These are phyloP conservation scores for Cutaneotrichosporon sp. DNA, from an alignment of 1,284 basidiomycete genomes.

Conservation along the genomic window DNA sequence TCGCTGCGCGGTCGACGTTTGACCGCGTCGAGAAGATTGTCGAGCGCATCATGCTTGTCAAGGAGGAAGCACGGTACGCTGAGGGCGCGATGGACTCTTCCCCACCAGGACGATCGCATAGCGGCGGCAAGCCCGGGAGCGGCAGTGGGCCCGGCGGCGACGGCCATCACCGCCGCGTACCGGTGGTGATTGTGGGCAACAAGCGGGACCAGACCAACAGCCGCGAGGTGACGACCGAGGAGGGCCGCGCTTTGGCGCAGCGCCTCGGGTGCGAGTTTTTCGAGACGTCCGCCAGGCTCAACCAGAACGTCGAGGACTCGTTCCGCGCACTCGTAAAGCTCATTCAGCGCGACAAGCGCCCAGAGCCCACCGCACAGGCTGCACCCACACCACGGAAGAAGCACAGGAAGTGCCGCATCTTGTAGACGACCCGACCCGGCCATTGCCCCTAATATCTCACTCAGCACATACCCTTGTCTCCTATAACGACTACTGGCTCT, in stretches of 20 bases:
- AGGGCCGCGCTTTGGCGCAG: slow-evolving; percentile 77
- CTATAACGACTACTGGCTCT: neutral
- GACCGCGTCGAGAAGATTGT: slow-evolving; percentile 92
- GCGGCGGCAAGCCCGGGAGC: neutral
- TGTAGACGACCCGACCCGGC: slow-evolving; percentile 23
- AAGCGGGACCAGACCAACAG: slow-evolving; percentile 74
- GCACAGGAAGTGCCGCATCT: slow-evolving; percentile 46
- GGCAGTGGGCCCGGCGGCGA: neutral
- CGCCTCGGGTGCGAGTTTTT: slow-evolving; percentile 90
- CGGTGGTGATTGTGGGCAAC: slow-evolving; percentile 79
- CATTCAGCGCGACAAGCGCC: slow-evolving; percentile 52
- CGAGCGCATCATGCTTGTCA: slow-evolving; percentile 88
- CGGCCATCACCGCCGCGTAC: slow-evolving; percentile 21
- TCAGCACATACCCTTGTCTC: neutral
- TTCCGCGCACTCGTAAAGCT: slow-evolving; percentile 87
- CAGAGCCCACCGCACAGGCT: slow-evolving; percentile 7
- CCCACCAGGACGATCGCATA: too few relatives aligned
- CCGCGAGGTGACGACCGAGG: slow-evolving; percentile 80
- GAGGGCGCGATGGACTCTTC: slow-evolving; percentile 5
- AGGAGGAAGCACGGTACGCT: slow-evolving; percentile 61
- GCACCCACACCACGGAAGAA: slow-evolving; percentile 27
- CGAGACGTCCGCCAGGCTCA: slow-evolving; percentile 93
- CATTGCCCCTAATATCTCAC: too few relatives aligned
- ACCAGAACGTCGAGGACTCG: slow-evolving; percentile 88
- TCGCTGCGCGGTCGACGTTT: slow-evolving; percentile 89